Base-by-base conservation (phyloP, 768 basidiomycete genomes). In the Tylopilus sp. region DNA sequence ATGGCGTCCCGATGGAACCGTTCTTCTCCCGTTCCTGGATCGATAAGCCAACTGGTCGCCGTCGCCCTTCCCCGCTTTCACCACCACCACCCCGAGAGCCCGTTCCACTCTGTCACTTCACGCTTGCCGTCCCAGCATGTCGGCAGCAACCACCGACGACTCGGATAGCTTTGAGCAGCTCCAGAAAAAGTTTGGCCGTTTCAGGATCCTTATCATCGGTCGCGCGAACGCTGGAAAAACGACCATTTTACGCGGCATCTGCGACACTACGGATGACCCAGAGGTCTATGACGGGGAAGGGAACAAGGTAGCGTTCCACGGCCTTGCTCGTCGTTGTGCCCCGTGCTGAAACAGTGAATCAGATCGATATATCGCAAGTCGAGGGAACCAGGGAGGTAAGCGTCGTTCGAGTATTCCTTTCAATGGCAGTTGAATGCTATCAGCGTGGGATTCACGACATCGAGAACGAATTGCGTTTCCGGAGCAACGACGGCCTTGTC, bases 161-260 rank as follows among this genome's bases (percentile, higher is more conserved):
- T 25, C 22, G 3, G 5, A 26, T 2, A 22, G 6, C 12, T 36
- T 36, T 5, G 1, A 22, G 21, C n/a, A 43, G 1, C 35, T 53
- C 22, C 47, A 6, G 0, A 18, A 25, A 0, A 43, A 38, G 21
- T 47, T 51, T n/a, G 30, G 49, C 6, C 35, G 41, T 4, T 48
- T 48, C 41, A 36, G 51, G n/a, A 33, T 40, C 22, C 48, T 49
- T 2, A 15, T 53, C 39, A 8, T 41, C 12, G 42, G 53, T 17
- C 44, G 49, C 10, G 49, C 50, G 2, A 47, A 46, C 9, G 43
- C 53, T 12, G 48, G 43, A 22, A 53, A 51, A 39, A 54, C 44
- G 10, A 54, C 53, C n/a, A 28, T 46, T 15, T 44, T 54, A 3
- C 33, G 12, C 3, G 11, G 11, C 17, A 54, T 51, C 35, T 55